Base-by-base conservation (phyloP, 495 filamentous ascomycete genomes). In the Daldinia decipiens region DNA sequence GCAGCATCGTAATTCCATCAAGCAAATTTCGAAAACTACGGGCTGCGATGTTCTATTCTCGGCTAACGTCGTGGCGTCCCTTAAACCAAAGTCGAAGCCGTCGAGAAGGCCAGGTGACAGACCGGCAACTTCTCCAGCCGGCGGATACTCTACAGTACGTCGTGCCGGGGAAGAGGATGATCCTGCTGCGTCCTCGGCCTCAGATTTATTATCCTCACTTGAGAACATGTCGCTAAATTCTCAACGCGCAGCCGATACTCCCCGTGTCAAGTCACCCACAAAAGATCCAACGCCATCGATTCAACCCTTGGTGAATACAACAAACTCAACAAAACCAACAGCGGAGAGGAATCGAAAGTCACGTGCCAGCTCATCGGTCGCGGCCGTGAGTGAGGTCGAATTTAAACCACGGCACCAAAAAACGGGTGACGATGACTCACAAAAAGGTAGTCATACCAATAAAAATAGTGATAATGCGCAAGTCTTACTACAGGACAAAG, bases 81-180 rank as follows among this genome's bases (percentile, higher is more conserved):
- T 76, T 21, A 71, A 61, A 45, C 71, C 74, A 0, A 74, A 71
- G n/a, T 34, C 60, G 17, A 75, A 64, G 45, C 24, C 31, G 9
- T 62, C 71, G 21, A 70, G 68, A 43, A 69, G 62, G 55, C 50
- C 40, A 36, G 53, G 54, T 29, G 64, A 72, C 40, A 56, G 62
- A 59, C 67, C 68, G 66, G 43, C 65, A 32, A 70, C 60, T 27
- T 66, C 72, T 45, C 55, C 93, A 91, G 73, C 87, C 86, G 32
- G 88, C 89, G 72, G 85, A 87, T 39, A 92, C 92, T 78, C 92
- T 91, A 12, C 91, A 97, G 77, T 97, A 96, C 77, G 94, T 97
- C 43, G 92, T 91, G 26, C 91, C 91, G 8, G 94, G 97, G 81
- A 65, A 60, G 65, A 65, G 54, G 59, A 71, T n/a, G 68, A 65